A percentile compares a stretch with the other conserved stretches of the same genome.
These are phyloP conservation scores for Hyaloscypha variabilis DNA, from an alignment of 495 filamentous ascomycete genomes.

Conservation along the genomic window DNA sequence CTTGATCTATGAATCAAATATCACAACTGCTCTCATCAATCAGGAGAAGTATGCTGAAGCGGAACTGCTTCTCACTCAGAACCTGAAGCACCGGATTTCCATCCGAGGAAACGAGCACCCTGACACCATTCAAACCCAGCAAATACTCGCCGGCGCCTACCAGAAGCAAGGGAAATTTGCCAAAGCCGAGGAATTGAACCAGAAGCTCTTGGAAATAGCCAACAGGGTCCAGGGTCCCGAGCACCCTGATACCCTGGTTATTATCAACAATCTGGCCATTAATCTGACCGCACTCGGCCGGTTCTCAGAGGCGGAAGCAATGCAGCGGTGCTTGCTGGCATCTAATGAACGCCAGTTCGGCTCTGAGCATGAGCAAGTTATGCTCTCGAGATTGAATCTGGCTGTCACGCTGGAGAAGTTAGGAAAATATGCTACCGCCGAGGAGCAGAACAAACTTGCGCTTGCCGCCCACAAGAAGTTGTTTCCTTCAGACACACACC, in stretches of 20 bases:
- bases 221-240: constrained; percentile 16
- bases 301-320: constrained; percentile 25
- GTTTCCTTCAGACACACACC: background rate
- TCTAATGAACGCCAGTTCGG: background rate
- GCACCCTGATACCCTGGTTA: constrained; percentile 9
- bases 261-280: background rate
- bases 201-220: background rate
- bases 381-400: background rate
- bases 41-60: constrained; percentile 7
- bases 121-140: background rate
- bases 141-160: background rate
- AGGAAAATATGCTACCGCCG: constrained; percentile 6
- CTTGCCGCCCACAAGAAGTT: background rate
- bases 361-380: background rate
- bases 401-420: constrained; percentile 5
- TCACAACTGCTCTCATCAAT: constrained; percentile 9
- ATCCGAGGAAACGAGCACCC: background rate
- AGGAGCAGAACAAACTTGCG: background rate
- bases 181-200: constrained; percentile 14
- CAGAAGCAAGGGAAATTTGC: constrained; percentile 7
- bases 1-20: constrained; percentile 5
- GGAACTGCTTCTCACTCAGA: background rate
- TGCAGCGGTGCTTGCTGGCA: constrained; percentile 27
- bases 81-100: background rate
- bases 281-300: background rate